These are phyloP conservation scores for Trichoderma oligosporum DNA, from an alignment of 2,329 filamentous ascomycete species.

Conservation along the genomic window DNA sequence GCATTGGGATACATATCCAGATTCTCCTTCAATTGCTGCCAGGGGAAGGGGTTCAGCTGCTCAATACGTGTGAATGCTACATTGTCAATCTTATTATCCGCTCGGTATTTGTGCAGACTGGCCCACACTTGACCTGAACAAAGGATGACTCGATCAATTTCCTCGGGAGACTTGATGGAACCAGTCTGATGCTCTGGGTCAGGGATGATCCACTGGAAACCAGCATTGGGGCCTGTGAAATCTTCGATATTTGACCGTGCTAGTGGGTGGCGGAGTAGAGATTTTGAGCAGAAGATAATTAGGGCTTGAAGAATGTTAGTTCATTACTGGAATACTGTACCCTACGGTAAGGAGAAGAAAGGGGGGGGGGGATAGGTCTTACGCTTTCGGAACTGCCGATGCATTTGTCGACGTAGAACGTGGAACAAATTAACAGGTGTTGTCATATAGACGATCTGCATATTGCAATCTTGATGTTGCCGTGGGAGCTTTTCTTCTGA, in stretches of 20 bases:
- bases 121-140: conserved; percentile 95
- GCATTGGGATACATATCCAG: conserved; percentile 96
- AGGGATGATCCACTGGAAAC: conserved; percentile 95
- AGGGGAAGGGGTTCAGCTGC: conserved; percentile 98
- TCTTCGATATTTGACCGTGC: conserved; percentile 87
- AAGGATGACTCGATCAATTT: conserved; percentile 91
- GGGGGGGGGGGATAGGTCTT: conserved; percentile 41
- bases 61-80: conserved; percentile 93
- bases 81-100: conserved; percentile 80
- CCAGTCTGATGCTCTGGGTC: conserved; percentile 79
- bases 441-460: conserved; percentile 98
- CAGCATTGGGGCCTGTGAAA: conserved; percentile 76
- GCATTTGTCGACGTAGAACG: conserved; percentile 92
- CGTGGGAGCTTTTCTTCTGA: conserved; percentile 83
- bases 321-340: background rate
- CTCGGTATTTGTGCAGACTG: conserved; percentile 84
- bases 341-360: background rate
- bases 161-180: conserved; percentile 70
- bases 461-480: conserved; percentile 99
- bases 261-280: conserved; percentile 87
- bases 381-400: conserved; percentile 99
- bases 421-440: conserved; percentile 95
- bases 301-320: conserved; percentile 56
- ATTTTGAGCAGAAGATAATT: conserved; percentile 97
- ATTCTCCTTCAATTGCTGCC: conserved; percentile 95